A percentile compares a stretch with the other conserved stretches of the same genome.
These are phyloP conservation scores for Schizochytrium sp. DNA, from an alignment of 108 stramenopile species.

Conservation along the genomic window DNA sequence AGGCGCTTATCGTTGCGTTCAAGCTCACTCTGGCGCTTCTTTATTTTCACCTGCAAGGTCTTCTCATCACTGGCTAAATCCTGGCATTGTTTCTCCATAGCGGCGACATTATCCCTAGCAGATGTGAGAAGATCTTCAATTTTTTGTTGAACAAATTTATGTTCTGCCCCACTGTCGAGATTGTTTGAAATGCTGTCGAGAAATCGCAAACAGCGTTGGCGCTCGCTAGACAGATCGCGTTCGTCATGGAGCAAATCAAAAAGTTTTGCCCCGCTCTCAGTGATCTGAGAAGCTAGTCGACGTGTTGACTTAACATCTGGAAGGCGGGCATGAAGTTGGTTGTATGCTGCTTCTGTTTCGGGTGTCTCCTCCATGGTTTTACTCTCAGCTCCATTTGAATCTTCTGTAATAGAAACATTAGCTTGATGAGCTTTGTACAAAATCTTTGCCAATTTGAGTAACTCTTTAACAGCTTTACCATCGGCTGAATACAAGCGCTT, in stretches of 20 bases:
- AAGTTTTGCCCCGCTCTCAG: constrained; percentile 73
- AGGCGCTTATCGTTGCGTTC: constrained; percentile 79
- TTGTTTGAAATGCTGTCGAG: constrained; percentile 70
- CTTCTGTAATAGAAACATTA: constrained; percentile 51
- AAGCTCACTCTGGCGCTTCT: constrained; percentile 73
- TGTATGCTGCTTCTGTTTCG: constrained; percentile 50
- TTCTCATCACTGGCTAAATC: constrained; percentile 76
- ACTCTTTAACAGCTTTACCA: constrained; percentile 82
- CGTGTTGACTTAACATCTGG: constrained; percentile 61
- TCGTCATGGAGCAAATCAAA: constrained; percentile 76
- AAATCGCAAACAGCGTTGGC: constrained; percentile 73
- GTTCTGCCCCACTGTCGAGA: constrained; percentile 63
- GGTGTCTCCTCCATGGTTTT: not conserved
- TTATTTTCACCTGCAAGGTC: constrained; percentile 73
- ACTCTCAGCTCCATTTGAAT: not conserved
- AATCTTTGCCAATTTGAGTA: constrained; percentile 79
- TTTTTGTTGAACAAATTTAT: constrained; percentile 57
- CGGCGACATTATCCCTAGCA: constrained; percentile 19
- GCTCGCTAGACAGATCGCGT: constrained; percentile 66
- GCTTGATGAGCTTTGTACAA: constrained; percentile 74
- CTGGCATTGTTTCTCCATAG: constrained; percentile 65
- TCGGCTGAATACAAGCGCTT: constrained; percentile 85
- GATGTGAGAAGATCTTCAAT: not conserved
- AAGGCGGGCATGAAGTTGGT: not conserved
- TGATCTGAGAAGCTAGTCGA: constrained; percentile 73